phyloP scores from a whole-genome alignment of 306 rosid species.

The Cucurbita ficifolia region DNA sequence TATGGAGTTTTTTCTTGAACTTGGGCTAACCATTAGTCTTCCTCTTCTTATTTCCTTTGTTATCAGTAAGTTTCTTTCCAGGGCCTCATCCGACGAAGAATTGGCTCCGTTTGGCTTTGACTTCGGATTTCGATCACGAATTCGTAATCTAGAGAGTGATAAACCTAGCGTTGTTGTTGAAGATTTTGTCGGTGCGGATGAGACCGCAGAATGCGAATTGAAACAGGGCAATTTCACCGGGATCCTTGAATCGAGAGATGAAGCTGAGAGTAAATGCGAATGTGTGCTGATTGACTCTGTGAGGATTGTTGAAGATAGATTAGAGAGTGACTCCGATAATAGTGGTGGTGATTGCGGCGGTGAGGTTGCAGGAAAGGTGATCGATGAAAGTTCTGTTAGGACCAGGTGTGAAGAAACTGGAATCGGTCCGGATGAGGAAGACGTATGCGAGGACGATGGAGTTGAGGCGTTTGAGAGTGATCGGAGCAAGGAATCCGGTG shows the following conservation, averaged over 20 bases:
- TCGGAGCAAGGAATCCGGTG: constrained; percentile 12
- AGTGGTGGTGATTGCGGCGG: constrained; percentile 15
- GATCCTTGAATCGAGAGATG: background rate
- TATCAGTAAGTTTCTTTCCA: constrained; percentile 22
- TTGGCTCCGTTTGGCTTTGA: background rate
- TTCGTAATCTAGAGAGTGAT: constrained; percentile 15
- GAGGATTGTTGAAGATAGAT: background rate
- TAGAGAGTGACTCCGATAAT: constrained; percentile 1
- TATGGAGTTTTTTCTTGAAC: constrained; percentile 41
- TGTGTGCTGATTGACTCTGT: background rate
- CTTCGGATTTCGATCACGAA: constrained; percentile 9
- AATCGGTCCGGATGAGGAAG: constrained; percentile 7
- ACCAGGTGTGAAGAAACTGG: constrained; percentile 8
- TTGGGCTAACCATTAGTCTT: constrained; percentile 22
- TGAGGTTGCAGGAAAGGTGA: constrained; percentile 11
- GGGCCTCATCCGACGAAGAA: constrained; percentile 9
- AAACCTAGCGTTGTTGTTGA: constrained; percentile 16
- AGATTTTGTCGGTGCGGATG: constrained; percentile 16
- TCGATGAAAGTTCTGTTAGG: constrained; percentile 15
- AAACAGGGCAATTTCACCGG: background rate
- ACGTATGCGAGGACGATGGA: background rate
- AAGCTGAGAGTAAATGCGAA: background rate
- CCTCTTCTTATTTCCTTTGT: constrained; percentile 27
- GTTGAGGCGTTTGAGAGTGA: constrained; percentile 9
- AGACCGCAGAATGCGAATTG: constrained; percentile 2